Percentiles rank a stretch among this genome's conserved stretches.
Evolutionary conservation across 176 grass and related monocot genomes (phyloP).

Genomic region (Hordeum marinum): DNA sequence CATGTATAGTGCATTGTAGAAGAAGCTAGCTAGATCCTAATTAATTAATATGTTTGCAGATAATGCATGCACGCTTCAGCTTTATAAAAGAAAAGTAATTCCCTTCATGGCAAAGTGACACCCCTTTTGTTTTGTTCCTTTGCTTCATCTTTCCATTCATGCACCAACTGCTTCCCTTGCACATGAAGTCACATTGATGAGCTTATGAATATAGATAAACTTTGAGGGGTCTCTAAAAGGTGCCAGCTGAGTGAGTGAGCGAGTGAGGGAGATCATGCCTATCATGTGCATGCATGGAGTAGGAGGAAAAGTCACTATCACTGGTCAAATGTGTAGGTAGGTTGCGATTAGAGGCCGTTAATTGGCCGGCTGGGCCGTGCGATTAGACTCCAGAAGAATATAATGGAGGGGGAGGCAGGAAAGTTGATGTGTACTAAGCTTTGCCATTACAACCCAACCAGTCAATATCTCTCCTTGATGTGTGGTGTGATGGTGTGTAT

Average conservation of each 20-base stretch:
- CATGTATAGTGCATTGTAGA: neutral
- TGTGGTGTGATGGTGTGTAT: no score
- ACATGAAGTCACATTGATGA: slow-evolving; percentile 71
- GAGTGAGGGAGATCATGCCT: slow-evolving; percentile 25
- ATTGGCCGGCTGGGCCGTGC: neutral
- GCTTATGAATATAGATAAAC: slow-evolving; percentile 38
- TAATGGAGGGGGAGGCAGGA: no score
- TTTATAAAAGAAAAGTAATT: slow-evolving; percentile 25
- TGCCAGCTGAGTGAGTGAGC: slow-evolving; percentile 1
- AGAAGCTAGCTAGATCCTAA: neutral
- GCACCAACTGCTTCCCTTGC: slow-evolving; percentile 66
- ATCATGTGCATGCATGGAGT: slow-evolving; percentile 34
- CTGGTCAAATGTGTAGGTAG: slow-evolving; percentile 36
- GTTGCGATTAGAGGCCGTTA: slow-evolving; percentile 40
- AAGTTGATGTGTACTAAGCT: no score
- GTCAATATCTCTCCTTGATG: no score
- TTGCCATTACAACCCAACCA: no score
- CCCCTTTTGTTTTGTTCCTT: slow-evolving; percentile 44
- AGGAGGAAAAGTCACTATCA: slow-evolving; percentile 46
- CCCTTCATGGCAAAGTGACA: slow-evolving; percentile 42
- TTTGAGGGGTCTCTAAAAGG: slow-evolving; percentile 25
- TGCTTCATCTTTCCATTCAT: slow-evolving; percentile 51
- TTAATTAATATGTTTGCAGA: neutral
- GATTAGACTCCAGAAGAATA: neutral
- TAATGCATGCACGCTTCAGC: slow-evolving; percentile 6